A percentile compares a stretch with the other conserved stretches of the same genome.
These are phyloP conservation scores for Salvia miltiorrhiza DNA, from an alignment of 257 asterid species.

Conservation along the genomic window DNA sequence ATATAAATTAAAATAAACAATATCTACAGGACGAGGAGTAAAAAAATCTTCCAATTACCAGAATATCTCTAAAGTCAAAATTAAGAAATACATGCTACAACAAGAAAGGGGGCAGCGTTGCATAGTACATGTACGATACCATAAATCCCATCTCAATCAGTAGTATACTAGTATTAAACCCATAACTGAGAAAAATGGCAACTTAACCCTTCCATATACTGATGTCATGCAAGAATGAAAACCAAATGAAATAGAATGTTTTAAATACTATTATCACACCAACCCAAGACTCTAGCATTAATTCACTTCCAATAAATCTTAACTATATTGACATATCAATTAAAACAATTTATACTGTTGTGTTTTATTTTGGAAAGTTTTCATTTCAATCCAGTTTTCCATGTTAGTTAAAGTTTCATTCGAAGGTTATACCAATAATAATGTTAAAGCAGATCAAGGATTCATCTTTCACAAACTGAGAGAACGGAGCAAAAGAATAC, in stretches of 20 bases:
- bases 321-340: conserved; percentile 4
- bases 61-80: neutral
- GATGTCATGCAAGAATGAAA: neutral
- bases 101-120: neutral
- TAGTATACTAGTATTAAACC: neutral
- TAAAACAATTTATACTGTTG: neutral
- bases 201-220: neutral
- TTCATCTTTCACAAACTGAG: neutral
- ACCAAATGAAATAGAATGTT: conserved; percentile 6
- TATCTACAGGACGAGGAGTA: neutral
- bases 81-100: neutral
- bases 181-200: conserved; percentile 13
- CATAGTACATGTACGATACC: conserved; percentile 1
- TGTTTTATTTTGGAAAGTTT: neutral
- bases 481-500: neutral
- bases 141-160: conserved; percentile 13
- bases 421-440: neutral
- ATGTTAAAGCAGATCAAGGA: conserved; percentile 4
- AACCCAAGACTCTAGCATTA: conserved; percentile 2
- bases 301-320: neutral
- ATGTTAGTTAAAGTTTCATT: conserved; percentile 1
- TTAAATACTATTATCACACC: neutral
- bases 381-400: conserved; percentile 1
- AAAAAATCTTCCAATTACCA: neutral
- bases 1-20: neutral